These are phyloP conservation scores for Naegleria gruberi DNA, from an alignment of 208 protist genomes.

Conservation along the genomic window DNA sequence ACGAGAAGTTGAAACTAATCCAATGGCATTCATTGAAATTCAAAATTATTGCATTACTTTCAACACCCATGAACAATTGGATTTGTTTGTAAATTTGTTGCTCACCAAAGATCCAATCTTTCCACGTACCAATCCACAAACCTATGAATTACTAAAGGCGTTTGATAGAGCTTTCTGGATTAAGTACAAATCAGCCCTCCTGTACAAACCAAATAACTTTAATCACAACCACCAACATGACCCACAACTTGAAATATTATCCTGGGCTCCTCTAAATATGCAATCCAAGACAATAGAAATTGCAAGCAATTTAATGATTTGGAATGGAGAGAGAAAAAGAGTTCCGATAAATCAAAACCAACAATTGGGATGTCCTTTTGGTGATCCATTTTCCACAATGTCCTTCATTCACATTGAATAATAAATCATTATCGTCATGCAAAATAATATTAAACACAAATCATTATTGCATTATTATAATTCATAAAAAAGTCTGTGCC, in stretches of 20 bases:
- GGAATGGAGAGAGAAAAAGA: not conserved
- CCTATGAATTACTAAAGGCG: not conserved
- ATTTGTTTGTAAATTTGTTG: not conserved
- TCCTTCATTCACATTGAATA: not conserved
- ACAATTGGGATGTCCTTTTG: not conserved
- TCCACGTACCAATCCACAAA: not conserved
- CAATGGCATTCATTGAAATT: not conserved
- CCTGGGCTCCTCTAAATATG: not conserved
- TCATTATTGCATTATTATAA: no score
- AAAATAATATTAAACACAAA: no score
- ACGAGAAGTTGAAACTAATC: not conserved
- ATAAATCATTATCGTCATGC: no score
- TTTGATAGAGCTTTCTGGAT: slow-evolving; percentile 18
- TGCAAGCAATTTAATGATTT: not conserved
- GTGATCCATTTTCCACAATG: not conserved
- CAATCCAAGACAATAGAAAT: not conserved
- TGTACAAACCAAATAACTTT: not conserved
- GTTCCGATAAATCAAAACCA: not conserved
- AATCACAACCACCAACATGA: not conserved
- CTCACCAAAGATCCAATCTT: not conserved
- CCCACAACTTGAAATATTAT: not conserved
- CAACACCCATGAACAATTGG: not conserved
- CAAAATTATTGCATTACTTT: not conserved
- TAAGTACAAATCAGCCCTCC: not conserved
- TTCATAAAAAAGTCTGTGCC: no score